Conservation (phyloP, 2,329 filamentous ascomycete genomes). For the Hortaea sp. region DNA sequence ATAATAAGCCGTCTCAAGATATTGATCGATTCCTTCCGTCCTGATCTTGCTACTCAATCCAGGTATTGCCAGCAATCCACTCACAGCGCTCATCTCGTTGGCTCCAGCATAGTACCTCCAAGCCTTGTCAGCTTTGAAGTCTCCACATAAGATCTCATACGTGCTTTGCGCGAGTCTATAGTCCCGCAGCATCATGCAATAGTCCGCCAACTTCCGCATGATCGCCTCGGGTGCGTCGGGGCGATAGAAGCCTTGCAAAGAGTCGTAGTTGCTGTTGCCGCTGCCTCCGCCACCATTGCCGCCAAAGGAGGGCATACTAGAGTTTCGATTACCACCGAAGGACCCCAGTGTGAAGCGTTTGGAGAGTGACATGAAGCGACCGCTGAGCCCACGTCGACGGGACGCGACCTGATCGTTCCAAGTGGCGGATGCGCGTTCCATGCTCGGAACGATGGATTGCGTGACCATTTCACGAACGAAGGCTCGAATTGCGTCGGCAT, state of each 20-base stretch:
- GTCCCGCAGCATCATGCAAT: conserved; percentile 92
- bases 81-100: conserved; percentile 89
- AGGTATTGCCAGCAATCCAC: conserved; percentile 67
- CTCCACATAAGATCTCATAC: conserved; percentile 78
- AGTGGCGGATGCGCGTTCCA: conserved; percentile 81
- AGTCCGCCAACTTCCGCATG: conserved; percentile 88
- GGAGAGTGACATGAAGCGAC: conserved; percentile 88
- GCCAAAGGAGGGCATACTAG: conserved; percentile 38
- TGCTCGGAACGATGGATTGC: conserved; percentile 87
- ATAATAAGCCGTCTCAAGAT: conserved; percentile 84
- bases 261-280: conserved; percentile 64
- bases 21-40: conserved; percentile 70
- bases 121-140: conserved; percentile 91
- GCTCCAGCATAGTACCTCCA: conserved; percentile 92
- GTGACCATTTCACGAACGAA: conserved; percentile 93
- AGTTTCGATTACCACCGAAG: conserved; percentile 37
- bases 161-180: conserved; percentile 88
- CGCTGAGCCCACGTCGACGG: conserved; percentile 73
- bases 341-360: conserved; percentile 78
- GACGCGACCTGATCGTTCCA: conserved; percentile 99
- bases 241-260: conserved; percentile 66
- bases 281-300: conserved; percentile 33
- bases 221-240: conserved; percentile 79
- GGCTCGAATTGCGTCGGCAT: conserved; percentile 74
- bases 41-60: conserved; percentile 60